These are phyloP conservation scores for Bauhinia variegata DNA, from an alignment of 306 rosid genomes.

Conservation along the genomic window DNA sequence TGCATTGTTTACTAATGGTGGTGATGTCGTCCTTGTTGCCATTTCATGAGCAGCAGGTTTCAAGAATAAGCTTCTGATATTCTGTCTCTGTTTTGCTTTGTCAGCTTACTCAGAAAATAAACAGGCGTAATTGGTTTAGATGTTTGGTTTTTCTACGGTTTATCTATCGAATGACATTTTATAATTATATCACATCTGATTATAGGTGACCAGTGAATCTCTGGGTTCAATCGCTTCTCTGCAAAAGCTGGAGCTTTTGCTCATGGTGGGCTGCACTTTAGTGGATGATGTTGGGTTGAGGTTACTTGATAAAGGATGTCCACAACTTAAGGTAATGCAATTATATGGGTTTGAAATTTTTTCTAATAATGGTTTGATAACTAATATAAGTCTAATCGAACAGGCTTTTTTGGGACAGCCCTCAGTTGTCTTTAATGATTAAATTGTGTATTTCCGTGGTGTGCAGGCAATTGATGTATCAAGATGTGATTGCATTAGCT, in stretches of 20 bases:
- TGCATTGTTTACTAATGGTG: not conserved
- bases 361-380: constrained; percentile 6
- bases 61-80: not conserved
- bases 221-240: constrained; percentile 61
- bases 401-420: constrained; percentile 14
- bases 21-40: constrained; percentile 11
- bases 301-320: constrained; percentile 61
- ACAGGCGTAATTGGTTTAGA: not conserved
- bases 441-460: constrained; percentile 18
- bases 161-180: constrained; percentile 18
- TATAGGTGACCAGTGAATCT: constrained; percentile 60
- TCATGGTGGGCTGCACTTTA: constrained; percentile 57
- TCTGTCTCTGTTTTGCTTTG: constrained; percentile 19
- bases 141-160: constrained; percentile 12
- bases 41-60: constrained; percentile 18
- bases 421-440: constrained; percentile 13
- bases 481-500: constrained; percentile 57
- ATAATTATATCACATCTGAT: constrained; percentile 10
- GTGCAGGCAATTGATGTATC: constrained; percentile 69
- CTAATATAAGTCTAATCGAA: constrained; percentile 7
- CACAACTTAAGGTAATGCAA: constrained; percentile 55
- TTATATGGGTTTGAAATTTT: constrained; percentile 11
- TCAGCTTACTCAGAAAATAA: constrained; percentile 10
- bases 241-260: constrained; percentile 56
- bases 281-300: constrained; percentile 60